Base-by-base conservation (phyloP, 208 protist genomes). In the Blastocrithidia nonstop region DNA sequence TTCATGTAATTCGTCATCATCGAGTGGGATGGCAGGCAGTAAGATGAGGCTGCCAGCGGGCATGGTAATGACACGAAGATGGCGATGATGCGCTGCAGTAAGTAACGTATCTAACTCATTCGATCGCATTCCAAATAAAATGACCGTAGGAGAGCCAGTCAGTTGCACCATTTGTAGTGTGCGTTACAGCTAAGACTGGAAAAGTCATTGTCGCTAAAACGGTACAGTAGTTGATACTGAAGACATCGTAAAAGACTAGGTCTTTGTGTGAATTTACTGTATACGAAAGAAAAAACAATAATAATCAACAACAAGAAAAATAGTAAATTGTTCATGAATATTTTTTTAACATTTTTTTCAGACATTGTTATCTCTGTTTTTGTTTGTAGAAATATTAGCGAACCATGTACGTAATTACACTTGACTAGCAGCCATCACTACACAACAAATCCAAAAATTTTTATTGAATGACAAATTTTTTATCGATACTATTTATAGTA, bases 31-130 rank as follows among this genome's bases (percentile, higher is more conserved):
- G 9, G 57, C 23, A 8, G 79, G 79, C 17, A 93, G 50, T 22
- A 88, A 57, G 9, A 71, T 88, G 23, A 86, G 59, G 11, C 76
- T 61, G 17, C 74, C 77, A 7, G 39, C 43, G 16, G 84, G 84
- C 37, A 85, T 50, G 9, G 61, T 73, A 1, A 71, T 77, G 24
- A 93, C 57, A 26, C 71, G 75, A 61, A 89, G 61, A 27, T 66
- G 60, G n/a, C 66, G 56, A 6, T 42, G 53, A 37, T 57, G 72
- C 23, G 70, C 63, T 32, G 85, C 62, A 8, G 65, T 26, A 4
- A 84, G 64, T 27, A 84, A 58, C 8, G 43, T 54, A 51, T 93
- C 84, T 25, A 93, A 50, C 39, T 87, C 68, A 11, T 61, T 69
- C 23, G 84, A 28, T 37, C 61, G 56, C 29, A 57, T 26, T 24